Evolutionary conservation across 345 rosid genomes (phyloP), one percentile per base, ranked within the genome.

Genomic region (Eucalyptus polybractea): DNA sequence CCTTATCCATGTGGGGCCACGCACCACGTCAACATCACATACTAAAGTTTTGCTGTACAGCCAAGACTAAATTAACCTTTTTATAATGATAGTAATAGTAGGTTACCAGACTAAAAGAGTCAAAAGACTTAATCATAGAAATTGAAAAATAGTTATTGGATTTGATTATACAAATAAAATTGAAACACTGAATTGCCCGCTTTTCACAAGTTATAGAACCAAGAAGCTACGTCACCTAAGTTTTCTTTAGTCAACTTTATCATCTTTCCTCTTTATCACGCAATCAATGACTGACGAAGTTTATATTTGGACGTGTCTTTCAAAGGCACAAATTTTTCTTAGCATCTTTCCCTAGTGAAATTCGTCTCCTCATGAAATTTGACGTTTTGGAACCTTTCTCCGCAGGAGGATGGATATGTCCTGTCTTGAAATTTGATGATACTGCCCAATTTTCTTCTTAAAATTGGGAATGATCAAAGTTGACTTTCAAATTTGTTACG

Each of bases 1-100:
- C 7, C 0, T 31, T n/a, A 15, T 4, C 6, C 0, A 67, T 1
- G 2, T 0, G 7, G 11, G 1, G 2, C 11, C 2, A 67, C 5
- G 80, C 21, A 67, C 3, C 6, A 15, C 1, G 3, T 15, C 6
- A 0, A 67, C 4, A n/a, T 15, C 10, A 7, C 21, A 4, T 13
- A 0, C 11, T 7, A 15, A 67, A 14, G 1, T n/a, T 67, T 0
- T 15, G 11, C n/a, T n/a, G n/a, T n/a, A n/a, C n/a, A n/a, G n/a
- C n/a, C n/a, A n/a, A n/a, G n/a, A n/a, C n/a, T n/a, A n/a, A n/a
- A n/a, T n/a, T n/a, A n/a, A n/a, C n/a, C 80, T n/a, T 67, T 62
- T 67, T n/a, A 67, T 31, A 22, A 67, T n/a, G 11, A 31, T 67
- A 31, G 3, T 7, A 31, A 2, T 31, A 67, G 22, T 31, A 7